Evolutionary conservation across 2,329 filamentous ascomycete genomes (phyloP).

Genomic region (Ophiostoma perfectum): DNA sequence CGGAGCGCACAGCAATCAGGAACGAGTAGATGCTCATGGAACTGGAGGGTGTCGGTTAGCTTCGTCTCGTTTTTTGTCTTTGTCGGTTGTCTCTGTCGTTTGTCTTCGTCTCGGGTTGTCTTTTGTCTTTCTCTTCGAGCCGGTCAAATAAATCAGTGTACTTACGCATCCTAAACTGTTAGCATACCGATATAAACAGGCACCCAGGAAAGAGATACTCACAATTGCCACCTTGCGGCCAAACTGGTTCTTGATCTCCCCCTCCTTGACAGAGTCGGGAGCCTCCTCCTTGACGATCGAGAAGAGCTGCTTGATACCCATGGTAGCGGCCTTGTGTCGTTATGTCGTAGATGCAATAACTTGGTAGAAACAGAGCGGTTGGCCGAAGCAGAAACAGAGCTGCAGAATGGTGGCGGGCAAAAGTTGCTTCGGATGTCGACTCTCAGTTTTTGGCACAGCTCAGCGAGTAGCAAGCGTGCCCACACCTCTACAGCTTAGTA

Average conservation of each 20-base stretch:
- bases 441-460: neutral
- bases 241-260: conserved; percentile 98
- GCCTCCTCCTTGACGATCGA: conserved; percentile 85
- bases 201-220: conserved; percentile 36
- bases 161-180: conserved; percentile 26
- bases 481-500: neutral
- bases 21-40: conserved; percentile 99
- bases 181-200: neutral
- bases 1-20: conserved; percentile 92
- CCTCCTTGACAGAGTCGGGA: conserved; percentile 90
- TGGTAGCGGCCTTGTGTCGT: conserved; percentile 34
- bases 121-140: neutral
- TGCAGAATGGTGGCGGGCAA: neutral
- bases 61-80: conserved; percentile 10
- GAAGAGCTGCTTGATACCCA: conserved; percentile 69
- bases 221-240: conserved; percentile 97
- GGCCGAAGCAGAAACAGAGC: neutral
- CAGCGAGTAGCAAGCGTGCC: conserved; percentile 5
- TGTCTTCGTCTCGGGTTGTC: conserved; percentile 5
- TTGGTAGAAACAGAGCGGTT: neutral
- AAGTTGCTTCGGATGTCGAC: conserved; percentile 10
- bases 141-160: neutral
- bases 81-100: conserved; percentile 37
- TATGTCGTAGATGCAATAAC: neutral
- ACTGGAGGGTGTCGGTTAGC: conserved; percentile 47